Evolutionary conservation across 192 early-diverging fungal species (phyloP), one percentile per base, ranked within the genome.

Genomic region (Lobosporangium transversale): DNA sequence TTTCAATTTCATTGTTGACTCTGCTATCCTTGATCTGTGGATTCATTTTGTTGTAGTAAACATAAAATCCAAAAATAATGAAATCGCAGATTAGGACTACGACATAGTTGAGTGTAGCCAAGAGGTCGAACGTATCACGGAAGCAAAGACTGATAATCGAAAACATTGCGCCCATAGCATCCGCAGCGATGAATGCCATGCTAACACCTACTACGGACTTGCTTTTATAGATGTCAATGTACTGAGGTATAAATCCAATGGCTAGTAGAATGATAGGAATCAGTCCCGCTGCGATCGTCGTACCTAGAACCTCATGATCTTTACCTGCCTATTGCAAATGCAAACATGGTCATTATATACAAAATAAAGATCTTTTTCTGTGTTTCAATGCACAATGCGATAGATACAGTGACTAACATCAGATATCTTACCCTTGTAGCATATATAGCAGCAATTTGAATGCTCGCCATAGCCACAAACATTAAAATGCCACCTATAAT

Each of bases 221-320:
- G 35, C 67, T 50, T 2, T 40, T 53, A 23, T 71, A 69, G 15
- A 84, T 84, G 3, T 82, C 79, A 29, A 47, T 36, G 31, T 82
- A 84, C 59, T 84, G 83, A 23, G 83, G 83, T 21, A 78, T 9
- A 37, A 84, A 84, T 6, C 83, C 83, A 14, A 78, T 3, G 2
- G 55, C 42, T 21, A 82, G 70, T 0, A 80, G 44, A 12, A 82
- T n/a, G 6, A 84, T 73, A 0, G 83, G 79, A 24, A 84, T 54
- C 27, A 78, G 58, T 18, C 80, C 80, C 23, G 76, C 70, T 27
- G 81, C 74, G 20, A 51, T 58, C 15, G 64, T 48, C 17, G 74
- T 79, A 17, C 68, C 66, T 15, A 60, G 35, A 30, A 80, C 62
- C 1, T 79, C 11, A 30, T 59, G 43, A 20, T 49, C 44, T 20